Conservation (phyloP, 176 grass and related monocot genomes). For the barley (Hordeum vulgare) region MorexV3_pseudomolecules_assembly NC_058518.1:507056909-507057408, state of each 20-base stretch:
- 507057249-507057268: neutral
- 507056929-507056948: slow-evolving; percentile 71
- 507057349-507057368: neutral
- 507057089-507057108: neutral
- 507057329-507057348: neutral
- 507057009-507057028: slow-evolving; percentile 77
- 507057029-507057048: slow-evolving; percentile 48
- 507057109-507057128: slow-evolving; percentile 1
- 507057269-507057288: neutral
- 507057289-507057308: neutral
- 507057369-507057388: neutral
- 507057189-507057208: neutral
- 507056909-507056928: slow-evolving; percentile 43
- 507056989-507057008: slow-evolving; percentile 77
- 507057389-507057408: slow-evolving; percentile 11
- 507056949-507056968: slow-evolving; percentile 87
- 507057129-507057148: slow-evolving; percentile 7
- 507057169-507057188: neutral
- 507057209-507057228: neutral
- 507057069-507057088: slow-evolving; percentile 13
- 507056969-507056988: slow-evolving; percentile 72
- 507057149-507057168: neutral
- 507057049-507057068: slow-evolving; percentile 41
- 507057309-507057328: neutral
- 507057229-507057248: neutral